Evolutionary conservation across 768 basidiomycete genomes (phyloP).

Genomic region (Agrocybe chaxingu): DNA sequence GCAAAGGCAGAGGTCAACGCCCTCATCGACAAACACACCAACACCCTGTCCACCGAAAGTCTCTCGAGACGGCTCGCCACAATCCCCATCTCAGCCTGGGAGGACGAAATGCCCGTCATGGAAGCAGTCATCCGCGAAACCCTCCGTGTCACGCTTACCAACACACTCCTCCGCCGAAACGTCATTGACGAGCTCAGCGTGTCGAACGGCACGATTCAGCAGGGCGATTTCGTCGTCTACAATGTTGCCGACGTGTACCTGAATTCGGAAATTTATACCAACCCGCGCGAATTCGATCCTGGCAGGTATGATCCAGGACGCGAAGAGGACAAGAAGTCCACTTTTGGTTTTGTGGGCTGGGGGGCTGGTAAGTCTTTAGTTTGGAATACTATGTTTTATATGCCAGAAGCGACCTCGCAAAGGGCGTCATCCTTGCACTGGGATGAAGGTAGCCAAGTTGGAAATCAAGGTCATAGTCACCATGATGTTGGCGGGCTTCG

Average conservation of each 20-base stretch:
- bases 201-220: slow-evolving; percentile 22
- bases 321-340: slow-evolving; percentile 28
- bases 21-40: slow-evolving; percentile 25
- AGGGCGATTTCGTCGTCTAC: slow-evolving; percentile 34
- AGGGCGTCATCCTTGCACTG: slow-evolving; percentile 10
- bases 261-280: slow-evolving; percentile 30
- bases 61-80: slow-evolving; percentile 30
- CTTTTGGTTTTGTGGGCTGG: slow-evolving; percentile 29
- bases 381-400: too few relatives aligned
- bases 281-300: slow-evolving; percentile 34
- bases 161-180: slow-evolving; percentile 32
- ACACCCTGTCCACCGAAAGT: slow-evolving; percentile 21
- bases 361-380: slow-evolving; percentile 25
- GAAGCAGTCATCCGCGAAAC: slow-evolving; percentile 38
- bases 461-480: slow-evolving; percentile 12
- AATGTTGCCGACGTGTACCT: slow-evolving; percentile 29
- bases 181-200: slow-evolving; percentile 24
- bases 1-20: slow-evolving; percentile 26
- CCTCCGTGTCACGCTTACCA: slow-evolving; percentile 26
- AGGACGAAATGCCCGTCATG: slow-evolving; percentile 34
- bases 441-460: slow-evolving; percentile 13
- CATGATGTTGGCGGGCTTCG: not conserved
- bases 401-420: slow-evolving; percentile 4
- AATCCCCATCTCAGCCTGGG: slow-evolving; percentile 36
- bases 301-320: slow-evolving; percentile 25